Base-by-base conservation (phyloP, 1,284 basidiomycete species). In the Porphyrellus sp. region DNA sequence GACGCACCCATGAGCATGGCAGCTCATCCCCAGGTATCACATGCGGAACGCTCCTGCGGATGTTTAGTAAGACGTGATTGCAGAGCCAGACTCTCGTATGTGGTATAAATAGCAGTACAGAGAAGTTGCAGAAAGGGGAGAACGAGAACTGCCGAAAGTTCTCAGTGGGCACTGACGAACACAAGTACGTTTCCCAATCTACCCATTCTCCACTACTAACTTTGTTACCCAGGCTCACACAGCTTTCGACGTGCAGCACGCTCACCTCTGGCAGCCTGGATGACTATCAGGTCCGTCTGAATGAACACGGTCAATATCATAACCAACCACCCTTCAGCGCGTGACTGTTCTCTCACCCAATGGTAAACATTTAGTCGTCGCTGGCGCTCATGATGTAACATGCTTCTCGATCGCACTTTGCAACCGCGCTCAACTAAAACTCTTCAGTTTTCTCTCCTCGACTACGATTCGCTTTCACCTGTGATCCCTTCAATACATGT, bases 1-100 rank as follows among this genome's bases (percentile, higher is more conserved):
- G 94, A 98, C 70, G 89, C 89, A 8, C 93, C 94, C 12, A 97
- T 94, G 91, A 95, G 93, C 64, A 87, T 97, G 77, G 86, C 86
- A 13, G 79, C 84, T 9, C 75, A 89, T 65, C 72, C 74, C 15
- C 70, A 81, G 69, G 91, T 90, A 64, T 60, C 70, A 34, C 30
- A 38, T 5, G 48, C 34, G 13, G 52, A 31, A 30, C 34, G 33
- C 37, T 5, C 33, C 28, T 23, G 12, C 11, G 27, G 9, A 42
- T 37, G n/a, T 23, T 37, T 28, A 46, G 34, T 56, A 31, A 62
- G 21, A 39, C 52, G 42, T 38, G 41, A 33, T 59, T 66, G 33
- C 68, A 82, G 72, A 77, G 73, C 13, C 73, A 73, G 51, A 72
- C 74, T 35, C 63, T 96, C 48, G 78, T 88, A 2, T 94, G 92